Percentiles rank a stretch among this genome's conserved stretches.
Conservation (phyloP, 805 yeast genomes). For the Zygosaccharomyces kombuchaensis region DNA sequence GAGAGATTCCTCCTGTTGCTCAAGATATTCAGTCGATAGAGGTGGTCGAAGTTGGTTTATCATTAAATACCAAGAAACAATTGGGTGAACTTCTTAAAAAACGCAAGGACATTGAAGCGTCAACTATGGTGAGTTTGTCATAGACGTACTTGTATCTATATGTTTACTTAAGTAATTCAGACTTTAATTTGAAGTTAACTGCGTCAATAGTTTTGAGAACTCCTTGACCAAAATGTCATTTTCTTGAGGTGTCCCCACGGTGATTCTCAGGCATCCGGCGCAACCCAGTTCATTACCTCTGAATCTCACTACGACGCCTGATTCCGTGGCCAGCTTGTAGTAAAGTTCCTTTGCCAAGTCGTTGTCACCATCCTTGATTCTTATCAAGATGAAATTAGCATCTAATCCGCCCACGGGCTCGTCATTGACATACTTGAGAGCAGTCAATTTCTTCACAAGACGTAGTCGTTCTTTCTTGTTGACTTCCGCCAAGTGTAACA, state of each 20-base stretch:
- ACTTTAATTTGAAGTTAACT: constrained; percentile 10
- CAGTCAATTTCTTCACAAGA: constrained; percentile 50
- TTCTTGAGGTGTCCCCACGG: constrained; percentile 81
- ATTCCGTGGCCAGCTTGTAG: constrained; percentile 61
- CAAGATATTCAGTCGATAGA: constrained; percentile 15
- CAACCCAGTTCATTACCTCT: constrained; percentile 92
- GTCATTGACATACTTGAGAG: constrained; percentile 58
- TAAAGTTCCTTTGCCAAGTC: constrained; percentile 68
- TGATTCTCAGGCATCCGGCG: constrained; percentile 77
- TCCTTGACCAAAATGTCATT: constrained; percentile 53
- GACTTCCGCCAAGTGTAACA: constrained; percentile 50
- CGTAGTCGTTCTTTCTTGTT: constrained; percentile 53
- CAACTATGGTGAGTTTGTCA: background rate
- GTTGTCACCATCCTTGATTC: constrained; percentile 62
- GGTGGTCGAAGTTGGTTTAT: constrained; percentile 25
- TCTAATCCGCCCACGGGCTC: constrained; percentile 76
- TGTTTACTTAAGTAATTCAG: background rate
- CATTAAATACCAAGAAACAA: constrained; percentile 24
- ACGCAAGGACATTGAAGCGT: constrained; percentile 1
- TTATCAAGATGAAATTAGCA: constrained; percentile 78
- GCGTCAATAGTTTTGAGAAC: constrained; percentile 38
- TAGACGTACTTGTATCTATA: background rate
- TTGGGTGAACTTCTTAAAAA: constrained; percentile 27
- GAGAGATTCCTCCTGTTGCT: background rate
- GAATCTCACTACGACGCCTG: constrained; percentile 80